phyloP scores from a whole-genome alignment of 768 basidiomycete species.

The Russula griseocarnosa region DNA sequence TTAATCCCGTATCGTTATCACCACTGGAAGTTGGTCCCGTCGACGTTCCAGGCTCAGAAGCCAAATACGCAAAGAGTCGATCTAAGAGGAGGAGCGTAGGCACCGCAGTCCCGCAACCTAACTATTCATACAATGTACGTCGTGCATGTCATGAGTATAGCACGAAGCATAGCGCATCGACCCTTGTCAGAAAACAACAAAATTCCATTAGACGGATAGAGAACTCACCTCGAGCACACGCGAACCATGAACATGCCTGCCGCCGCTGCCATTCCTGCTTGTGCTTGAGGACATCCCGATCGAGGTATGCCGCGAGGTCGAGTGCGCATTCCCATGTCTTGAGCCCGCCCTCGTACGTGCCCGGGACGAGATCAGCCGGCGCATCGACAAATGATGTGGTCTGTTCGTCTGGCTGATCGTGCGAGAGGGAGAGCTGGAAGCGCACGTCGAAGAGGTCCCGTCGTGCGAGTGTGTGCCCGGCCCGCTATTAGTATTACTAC shows the following conservation, averaged over 20 bases:
- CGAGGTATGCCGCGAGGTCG: conserved; percentile 73
- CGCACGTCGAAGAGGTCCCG: conserved; percentile 93
- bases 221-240: conserved; percentile 65
- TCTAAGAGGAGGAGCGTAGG: conserved; percentile 74
- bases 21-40: neutral
- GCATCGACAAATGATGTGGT: conserved; percentile 66
- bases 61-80: conserved; percentile 45
- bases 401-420: conserved; percentile 25
- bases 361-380: conserved; percentile 85
- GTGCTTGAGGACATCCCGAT: conserved; percentile 32
- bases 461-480: conserved; percentile 48
- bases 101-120: conserved; percentile 91
- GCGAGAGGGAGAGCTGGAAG: conserved; percentile 77
- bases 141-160: neutral
- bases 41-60: neutral
- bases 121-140: conserved; percentile 40
- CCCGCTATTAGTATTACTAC: neutral
- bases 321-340: conserved; percentile 98
- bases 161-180: conserved; percentile 1
- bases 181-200: neutral
- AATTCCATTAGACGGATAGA: neutral
- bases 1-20: neutral
- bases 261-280: neutral
- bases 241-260: conserved; percentile 42
- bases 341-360: conserved; percentile 91